phyloP scores from a whole-genome alignment of 176 grass and related monocot species.

The Alopecurus myosuroides region DNA sequence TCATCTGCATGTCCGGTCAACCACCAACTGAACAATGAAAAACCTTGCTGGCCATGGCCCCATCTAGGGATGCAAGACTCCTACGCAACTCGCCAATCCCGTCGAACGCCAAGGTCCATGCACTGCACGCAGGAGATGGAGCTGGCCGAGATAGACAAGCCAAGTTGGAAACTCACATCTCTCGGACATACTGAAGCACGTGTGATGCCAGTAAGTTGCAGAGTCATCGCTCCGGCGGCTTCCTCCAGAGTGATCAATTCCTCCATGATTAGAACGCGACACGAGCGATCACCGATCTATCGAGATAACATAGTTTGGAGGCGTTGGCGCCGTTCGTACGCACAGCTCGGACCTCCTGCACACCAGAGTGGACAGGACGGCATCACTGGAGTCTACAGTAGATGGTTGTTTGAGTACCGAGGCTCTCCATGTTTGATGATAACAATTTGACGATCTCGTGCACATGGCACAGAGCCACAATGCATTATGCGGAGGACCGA shows the following conservation, averaged over 20 bases:
- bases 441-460: background rate
- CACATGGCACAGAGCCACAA: background rate
- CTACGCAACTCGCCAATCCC: background rate
- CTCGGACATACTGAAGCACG: background rate
- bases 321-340: background rate
- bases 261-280: background rate
- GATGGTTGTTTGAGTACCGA: background rate
- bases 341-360: background rate
- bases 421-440: background rate
- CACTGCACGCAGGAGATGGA: background rate
- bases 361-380: background rate
- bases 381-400: background rate
- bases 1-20: background rate
- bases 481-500: background rate
- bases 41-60: background rate
- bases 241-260: too few relatives aligned
- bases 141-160: background rate
- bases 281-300: background rate
- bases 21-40: background rate
- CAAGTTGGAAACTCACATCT: conserved; percentile 4
- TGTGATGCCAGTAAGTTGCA: background rate
- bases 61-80: background rate
- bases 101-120: too few relatives aligned
- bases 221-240: background rate
- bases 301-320: background rate